Evolutionary conservation across 2,329 filamentous ascomycete species (phyloP), one percentile per base, ranked within the genome.

Genomic region (Sphaerulina vaccinii): DNA sequence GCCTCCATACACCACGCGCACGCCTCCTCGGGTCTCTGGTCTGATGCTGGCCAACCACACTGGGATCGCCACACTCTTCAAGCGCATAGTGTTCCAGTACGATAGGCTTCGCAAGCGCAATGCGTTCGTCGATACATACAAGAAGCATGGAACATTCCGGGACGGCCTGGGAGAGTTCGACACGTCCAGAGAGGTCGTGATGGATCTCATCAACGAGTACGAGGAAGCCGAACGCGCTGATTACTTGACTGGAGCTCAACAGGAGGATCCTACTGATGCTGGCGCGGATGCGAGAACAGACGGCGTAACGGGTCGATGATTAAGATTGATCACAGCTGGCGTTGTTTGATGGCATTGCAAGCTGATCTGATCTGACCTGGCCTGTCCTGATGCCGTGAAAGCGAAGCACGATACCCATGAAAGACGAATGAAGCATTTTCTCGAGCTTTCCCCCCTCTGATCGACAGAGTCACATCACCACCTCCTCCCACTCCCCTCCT

Each of bases 21-120:
- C 88, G 61, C 90, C 96, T 68, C 68, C 68, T 0, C 86, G 93
- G 42, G 93, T 99, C 48, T 96, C 90, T 59, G 93, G 93, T 2
- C 80, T 99, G 52, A 99, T 99, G 93, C 77, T 99, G 54, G 93
- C 93, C 10, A 99, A 99, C 68, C 93, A 99, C 70, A 99, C 93
- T 0, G 95, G 91, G 59, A 95, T 99, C 62, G 89, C 92, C 40
- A 96, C 93, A 74, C 80, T 99, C 8, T 99, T 99, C 78, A 96
- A 95, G 71, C 84, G 92, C 38, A 96, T 97, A 57, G 82, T 96
- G 11, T 82, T 83, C 57, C 92, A 95, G 68, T 99, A 97, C 72
- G 91, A 96, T 64, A 86, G 88, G 21, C 87, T 99, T 78, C 83
- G 93, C 52, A 97, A 97, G 74, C 87, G 92, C 45, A 97, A 97